A percentile compares a stretch with the other conserved stretches of the same genome.
Evolutionary conservation across 495 filamentous ascomycete species (phyloP).

Genomic region (Aspergillus ostianus): DNA sequence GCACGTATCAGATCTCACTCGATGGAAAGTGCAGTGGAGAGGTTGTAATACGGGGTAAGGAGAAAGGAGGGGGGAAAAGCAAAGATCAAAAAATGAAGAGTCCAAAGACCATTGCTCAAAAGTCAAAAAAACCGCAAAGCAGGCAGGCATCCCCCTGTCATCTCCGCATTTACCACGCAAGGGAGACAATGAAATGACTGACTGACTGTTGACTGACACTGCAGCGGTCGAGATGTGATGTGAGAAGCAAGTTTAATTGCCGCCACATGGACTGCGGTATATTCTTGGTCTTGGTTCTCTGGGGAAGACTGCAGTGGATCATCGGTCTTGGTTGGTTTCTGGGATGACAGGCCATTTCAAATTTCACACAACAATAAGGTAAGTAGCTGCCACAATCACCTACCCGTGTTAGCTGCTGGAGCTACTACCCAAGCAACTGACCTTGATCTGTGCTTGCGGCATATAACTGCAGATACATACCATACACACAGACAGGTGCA

Average conservation of each 20-base stretch:
- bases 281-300: too few species aligned
- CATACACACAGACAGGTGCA: too few species aligned
- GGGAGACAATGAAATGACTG: conserved; percentile 10
- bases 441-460: too few species aligned
- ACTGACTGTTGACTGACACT: not conserved
- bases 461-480: too few species aligned
- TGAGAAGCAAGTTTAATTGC: not conserved
- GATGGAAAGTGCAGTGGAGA: not conserved
- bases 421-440: too few species aligned
- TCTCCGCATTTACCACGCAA: conserved; percentile 18
- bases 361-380: too few species aligned
- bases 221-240: not conserved
- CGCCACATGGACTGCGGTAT: not conserved
- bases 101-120: not conserved
- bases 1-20: not conserved
- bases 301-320: too few species aligned
- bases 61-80: not conserved
- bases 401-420: too few species aligned
- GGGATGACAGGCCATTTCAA: too few species aligned
- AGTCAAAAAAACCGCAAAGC: too few species aligned
- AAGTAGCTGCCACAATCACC: too few species aligned
- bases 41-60: not conserved
- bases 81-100: not conserved
- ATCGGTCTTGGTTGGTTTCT: too few species aligned
- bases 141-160: conserved; percentile 11